Base-by-base conservation (phyloP, 345 rosid genomes). In the Citrus glauca region DNA sequence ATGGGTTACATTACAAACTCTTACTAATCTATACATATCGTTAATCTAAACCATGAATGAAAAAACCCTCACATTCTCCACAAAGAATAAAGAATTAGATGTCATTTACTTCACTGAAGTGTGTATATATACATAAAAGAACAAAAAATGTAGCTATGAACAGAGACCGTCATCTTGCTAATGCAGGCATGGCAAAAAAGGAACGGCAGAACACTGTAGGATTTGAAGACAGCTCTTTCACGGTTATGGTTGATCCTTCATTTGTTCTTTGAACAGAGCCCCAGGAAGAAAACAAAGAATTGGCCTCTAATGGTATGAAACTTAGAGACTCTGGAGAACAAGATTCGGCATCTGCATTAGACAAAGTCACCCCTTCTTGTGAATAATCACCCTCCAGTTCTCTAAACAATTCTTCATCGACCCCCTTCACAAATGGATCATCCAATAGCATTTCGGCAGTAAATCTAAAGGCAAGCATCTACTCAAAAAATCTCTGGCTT, bases 391-490 rank as follows among this genome's bases (percentile, higher is more conserved):
- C 66, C n/a, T 32, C 19, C 24, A 64, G 33, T 2, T 32, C 20
- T 63, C n/a, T 7, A 30, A 6, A 30, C 8, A 28, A 16, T 30
- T 32, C 38, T 32, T 65, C 77, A 9, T 73, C 76, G 9, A 84
- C 33, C 33, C 80, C 83, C 7, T 75, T 35, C 38, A 80, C 65
- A 61, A 82, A 85, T 14, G 85, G 83, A 2, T 80, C 78, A 62
- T 62, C 30, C 73, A 77, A 35, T 7, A 82, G 38, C 85, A 80
- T 80, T 71, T 82, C 84, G 16, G 87, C 69, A 4, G 80, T 85
- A 38, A 65, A 77, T 56, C 85, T 77, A 17, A 45, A 40, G 28
- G 13, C 56, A 82, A 63, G 72, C 87, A 85, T 5, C 61, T 16
- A 53, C 71, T 70, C 80, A 82, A 64, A 76, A 85, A 80, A 67